Evolutionary conservation across 306 rosid genomes (phyloP).

Genomic region (Mucuna pruriens): DNA sequence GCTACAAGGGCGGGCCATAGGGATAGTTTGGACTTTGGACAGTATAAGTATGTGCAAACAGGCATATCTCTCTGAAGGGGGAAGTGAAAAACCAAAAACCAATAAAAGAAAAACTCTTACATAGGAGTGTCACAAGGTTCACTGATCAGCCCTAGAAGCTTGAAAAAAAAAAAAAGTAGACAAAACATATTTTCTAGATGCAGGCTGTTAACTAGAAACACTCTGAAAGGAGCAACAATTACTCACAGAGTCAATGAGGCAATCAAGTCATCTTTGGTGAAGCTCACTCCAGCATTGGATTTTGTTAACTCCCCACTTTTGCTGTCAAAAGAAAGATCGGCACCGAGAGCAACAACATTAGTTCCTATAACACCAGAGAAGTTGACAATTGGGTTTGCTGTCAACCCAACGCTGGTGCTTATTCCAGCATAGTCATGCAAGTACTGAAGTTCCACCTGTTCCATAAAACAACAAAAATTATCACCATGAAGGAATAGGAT

Average conservation of each 20-base stretch:
- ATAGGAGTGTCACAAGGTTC: background rate
- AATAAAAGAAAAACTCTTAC: background rate
- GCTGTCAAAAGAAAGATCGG: constrained; percentile 82
- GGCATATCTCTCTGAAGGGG: background rate
- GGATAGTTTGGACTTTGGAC: background rate
- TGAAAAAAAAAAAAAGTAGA: background rate
- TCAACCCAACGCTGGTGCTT: constrained; percentile 84
- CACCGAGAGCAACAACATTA: constrained; percentile 67
- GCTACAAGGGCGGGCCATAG: background rate
- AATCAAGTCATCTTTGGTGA: constrained; percentile 65
- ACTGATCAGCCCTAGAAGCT: background rate
- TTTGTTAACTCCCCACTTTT: constrained; percentile 77
- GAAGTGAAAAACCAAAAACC: background rate
- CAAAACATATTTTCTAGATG: background rate
- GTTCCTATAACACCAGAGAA: constrained; percentile 86
- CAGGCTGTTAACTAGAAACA: background rate
- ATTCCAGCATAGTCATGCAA: constrained; percentile 89
- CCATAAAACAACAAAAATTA: constrained; percentile 16
- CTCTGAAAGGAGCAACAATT: background rate
- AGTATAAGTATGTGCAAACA: background rate
- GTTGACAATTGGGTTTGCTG: constrained; percentile 87
- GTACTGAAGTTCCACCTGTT: constrained; percentile 92
- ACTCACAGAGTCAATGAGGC: constrained; percentile 87
- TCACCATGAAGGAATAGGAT: background rate
- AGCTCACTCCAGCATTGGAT: constrained; percentile 73